Percentiles rank a stretch among this genome's conserved stretches.
Conservation (phyloP, 1,284 basidiomycete species). For the Moniliophthora roreri region DNA sequence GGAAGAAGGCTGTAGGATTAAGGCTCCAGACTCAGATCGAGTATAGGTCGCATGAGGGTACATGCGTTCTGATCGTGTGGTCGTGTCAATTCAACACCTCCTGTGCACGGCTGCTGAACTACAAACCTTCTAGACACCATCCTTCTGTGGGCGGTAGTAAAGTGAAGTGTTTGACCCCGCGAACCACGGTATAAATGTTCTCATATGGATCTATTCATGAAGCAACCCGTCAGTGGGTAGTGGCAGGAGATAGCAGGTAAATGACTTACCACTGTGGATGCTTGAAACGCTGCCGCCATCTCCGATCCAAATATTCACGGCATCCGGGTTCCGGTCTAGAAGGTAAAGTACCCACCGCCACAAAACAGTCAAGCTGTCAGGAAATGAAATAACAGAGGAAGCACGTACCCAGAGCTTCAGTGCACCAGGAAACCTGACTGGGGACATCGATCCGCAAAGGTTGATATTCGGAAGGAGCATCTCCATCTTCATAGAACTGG, state of each 20-base stretch:
- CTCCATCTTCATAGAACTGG: conserved; percentile 36
- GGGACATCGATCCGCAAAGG: conserved; percentile 64
- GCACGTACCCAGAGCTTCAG: conserved; percentile 70
- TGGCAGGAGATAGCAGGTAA: background rate
- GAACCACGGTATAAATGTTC: conserved; percentile 86
- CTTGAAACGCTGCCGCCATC: conserved; percentile 75
- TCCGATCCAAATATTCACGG: conserved; percentile 92
- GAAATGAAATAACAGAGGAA: background rate
- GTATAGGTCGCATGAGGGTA: conserved; percentile 73
- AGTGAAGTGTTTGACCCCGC: conserved; percentile 83
- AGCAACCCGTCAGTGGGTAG: conserved; percentile 2
- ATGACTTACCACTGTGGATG: conserved; percentile 73
- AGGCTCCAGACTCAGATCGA: conserved; percentile 35
- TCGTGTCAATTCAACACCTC: background rate
- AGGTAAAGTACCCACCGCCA: background rate
- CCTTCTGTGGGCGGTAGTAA: conserved; percentile 85
- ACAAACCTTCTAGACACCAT: conserved; percentile 75
- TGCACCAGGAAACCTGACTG: conserved; percentile 70
- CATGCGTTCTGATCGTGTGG: conserved; percentile 46
- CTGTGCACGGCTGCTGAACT: conserved; percentile 12
- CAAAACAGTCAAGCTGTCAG: conserved; percentile 6
- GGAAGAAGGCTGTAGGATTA: conserved; percentile 48
- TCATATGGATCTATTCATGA: conserved; percentile 77
- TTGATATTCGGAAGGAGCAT: conserved; percentile 57
- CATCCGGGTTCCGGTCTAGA: conserved; percentile 73